Conservation (phyloP, 2,329 filamentous ascomycete species). For the Blumeriella jaapii region DNA sequence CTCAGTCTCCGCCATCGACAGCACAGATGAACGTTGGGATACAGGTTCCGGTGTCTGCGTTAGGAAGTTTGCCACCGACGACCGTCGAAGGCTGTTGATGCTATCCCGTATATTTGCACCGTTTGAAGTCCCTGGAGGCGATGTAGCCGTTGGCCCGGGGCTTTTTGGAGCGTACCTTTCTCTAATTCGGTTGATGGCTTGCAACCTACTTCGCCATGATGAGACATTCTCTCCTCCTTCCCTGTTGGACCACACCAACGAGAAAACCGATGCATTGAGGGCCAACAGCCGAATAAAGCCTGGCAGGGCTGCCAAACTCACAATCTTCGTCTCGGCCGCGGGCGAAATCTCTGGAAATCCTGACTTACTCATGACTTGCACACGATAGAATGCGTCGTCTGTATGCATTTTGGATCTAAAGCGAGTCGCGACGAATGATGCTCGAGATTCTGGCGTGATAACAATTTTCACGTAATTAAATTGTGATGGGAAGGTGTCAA, state of each 20-base stretch:
- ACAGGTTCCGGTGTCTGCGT: constrained; percentile 36
- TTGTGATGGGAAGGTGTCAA: constrained; percentile 84
- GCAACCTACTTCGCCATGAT: constrained; percentile 77
- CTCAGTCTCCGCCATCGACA: constrained; percentile 46
- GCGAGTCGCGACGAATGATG: constrained; percentile 59
- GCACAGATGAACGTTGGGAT: constrained; percentile 47
- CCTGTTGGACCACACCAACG: constrained; percentile 72
- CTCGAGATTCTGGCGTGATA: constrained; percentile 75
- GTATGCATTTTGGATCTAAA: constrained; percentile 30
- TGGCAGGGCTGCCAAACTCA: constrained; percentile 72
- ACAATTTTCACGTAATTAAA: constrained; percentile 98
- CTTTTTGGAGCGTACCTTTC: constrained; percentile 48
- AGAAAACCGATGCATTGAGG: constrained; percentile 89
- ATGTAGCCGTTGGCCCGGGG: constrained; percentile 22
- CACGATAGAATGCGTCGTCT: constrained; percentile 60
- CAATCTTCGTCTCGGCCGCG: constrained; percentile 77
- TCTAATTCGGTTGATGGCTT: constrained; percentile 72
- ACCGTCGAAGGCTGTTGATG: constrained; percentile 46
- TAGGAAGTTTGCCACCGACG: constrained; percentile 56
- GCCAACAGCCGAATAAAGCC: constrained; percentile 80
- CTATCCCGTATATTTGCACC: constrained; percentile 43
- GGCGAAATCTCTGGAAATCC: constrained; percentile 89
- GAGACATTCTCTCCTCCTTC: constrained; percentile 74
- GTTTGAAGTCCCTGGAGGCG: constrained; percentile 26
- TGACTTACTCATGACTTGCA: constrained; percentile 77